Percentiles rank a stretch among this genome's conserved stretches.
phyloP scores from a whole-genome alignment of 305 asterid species.

The Petunia hybrid region DNA sequence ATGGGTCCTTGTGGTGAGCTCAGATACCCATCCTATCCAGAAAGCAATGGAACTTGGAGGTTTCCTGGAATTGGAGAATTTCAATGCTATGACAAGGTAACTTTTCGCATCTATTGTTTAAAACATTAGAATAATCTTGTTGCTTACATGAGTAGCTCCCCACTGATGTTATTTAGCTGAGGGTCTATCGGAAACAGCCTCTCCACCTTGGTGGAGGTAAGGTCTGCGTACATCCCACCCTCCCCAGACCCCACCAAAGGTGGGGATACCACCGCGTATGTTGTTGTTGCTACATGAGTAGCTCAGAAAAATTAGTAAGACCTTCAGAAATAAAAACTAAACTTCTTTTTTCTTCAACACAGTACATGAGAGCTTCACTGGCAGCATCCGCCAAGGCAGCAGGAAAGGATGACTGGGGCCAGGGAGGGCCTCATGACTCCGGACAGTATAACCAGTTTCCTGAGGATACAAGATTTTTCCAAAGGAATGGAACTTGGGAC shows the following conservation, averaged over 20 bases:
- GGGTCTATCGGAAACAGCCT: too few relatives aligned
- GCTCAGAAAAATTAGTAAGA: background rate
- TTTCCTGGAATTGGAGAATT: conserved; percentile 96
- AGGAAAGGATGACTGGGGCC: conserved; percentile 80
- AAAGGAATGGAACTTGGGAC: conserved; percentile 86
- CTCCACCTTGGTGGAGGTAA: too few relatives aligned
- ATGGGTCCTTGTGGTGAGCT: conserved; percentile 98
- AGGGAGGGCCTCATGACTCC: conserved; percentile 82
- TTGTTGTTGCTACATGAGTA: too few relatives aligned
- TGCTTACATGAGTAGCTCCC: background rate
- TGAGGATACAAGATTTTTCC: too few relatives aligned
- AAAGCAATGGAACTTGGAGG: conserved; percentile 94
- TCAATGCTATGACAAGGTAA: conserved; percentile 96
- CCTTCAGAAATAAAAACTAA: background rate
- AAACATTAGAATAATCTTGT: background rate
- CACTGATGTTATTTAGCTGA: too few relatives aligned
- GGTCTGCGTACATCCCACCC: too few relatives aligned
- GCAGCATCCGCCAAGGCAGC: conserved; percentile 77
- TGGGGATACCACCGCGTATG: too few relatives aligned
- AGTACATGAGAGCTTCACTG: conserved; percentile 94
- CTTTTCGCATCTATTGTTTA: background rate
- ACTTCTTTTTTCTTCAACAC: conserved; percentile 39
- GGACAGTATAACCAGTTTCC: too few relatives aligned
- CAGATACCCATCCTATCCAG: conserved; percentile 97
- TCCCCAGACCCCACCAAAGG: too few relatives aligned